Percentiles rank a stretch among this genome's conserved stretches.
Evolutionary conservation across 2,329 filamentous ascomycete species (phyloP).

Genomic region (Trichoderma sp.): DNA sequence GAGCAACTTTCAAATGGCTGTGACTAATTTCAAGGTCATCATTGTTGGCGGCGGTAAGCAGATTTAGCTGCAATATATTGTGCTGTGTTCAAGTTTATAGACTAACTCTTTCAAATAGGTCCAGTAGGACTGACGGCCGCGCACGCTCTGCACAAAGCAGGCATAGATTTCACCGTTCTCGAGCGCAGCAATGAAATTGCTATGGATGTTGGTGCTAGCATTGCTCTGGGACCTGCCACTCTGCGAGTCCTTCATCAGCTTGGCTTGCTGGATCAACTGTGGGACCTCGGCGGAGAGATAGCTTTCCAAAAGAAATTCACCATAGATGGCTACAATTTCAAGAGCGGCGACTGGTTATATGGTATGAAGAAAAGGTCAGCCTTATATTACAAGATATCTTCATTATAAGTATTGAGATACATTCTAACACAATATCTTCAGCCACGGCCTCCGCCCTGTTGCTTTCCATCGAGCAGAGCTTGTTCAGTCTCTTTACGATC

Average conservation of each 20-base stretch:
- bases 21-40: background rate
- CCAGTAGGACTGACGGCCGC: slow-evolving; percentile 30
- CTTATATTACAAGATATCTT: background rate
- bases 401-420: background rate
- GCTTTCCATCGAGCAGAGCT: slow-evolving; percentile 38
- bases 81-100: background rate
- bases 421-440: slow-evolving; percentile 9
- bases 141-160: slow-evolving; percentile 27
- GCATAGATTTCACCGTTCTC: slow-evolving; percentile 40
- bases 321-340: slow-evolving; percentile 28
- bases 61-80: background rate
- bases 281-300: slow-evolving; percentile 25
- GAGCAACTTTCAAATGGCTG: background rate
- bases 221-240: slow-evolving; percentile 31
- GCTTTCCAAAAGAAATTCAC: slow-evolving; percentile 26
- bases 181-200: slow-evolving; percentile 31
- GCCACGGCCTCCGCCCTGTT: slow-evolving; percentile 27
- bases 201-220: slow-evolving; percentile 31
- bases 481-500: slow-evolving; percentile 32
- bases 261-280: slow-evolving; percentile 27
- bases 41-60: background rate
- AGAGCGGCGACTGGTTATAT: slow-evolving; percentile 26
- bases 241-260: slow-evolving; percentile 36
- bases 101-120: slow-evolving; percentile 16
- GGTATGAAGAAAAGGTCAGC: slow-evolving; percentile 28